Evolutionary conservation across 208 protist genomes (phyloP).

Genomic region (Trypanosoma rangeli): DNA sequence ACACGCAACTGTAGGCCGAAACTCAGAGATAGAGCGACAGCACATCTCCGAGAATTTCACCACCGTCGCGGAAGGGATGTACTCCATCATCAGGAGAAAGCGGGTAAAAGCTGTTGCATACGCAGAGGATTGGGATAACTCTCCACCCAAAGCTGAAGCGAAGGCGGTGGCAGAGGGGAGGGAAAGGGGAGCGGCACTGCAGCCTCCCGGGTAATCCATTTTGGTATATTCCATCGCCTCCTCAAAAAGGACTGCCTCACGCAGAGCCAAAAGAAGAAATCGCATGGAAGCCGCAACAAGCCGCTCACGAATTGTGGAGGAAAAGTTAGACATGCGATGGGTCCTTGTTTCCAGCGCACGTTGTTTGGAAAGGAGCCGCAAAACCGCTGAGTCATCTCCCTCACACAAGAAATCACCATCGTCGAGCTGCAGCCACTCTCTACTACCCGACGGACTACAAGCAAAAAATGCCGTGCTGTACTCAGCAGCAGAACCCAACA

Average conservation of each 20-base stretch:
- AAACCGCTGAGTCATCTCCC: not conserved
- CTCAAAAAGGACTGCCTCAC: constrained; percentile 13
- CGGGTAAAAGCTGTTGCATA: constrained; percentile 43
- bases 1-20: not conserved
- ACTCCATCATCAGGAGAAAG: constrained; percentile 44
- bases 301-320: constrained; percentile 20
- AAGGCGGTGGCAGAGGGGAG: too few relatives aligned
- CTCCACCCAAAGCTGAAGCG: not conserved
- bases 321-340: not conserved
- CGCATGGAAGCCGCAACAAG: constrained; percentile 35
- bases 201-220: not conserved
- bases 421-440: not conserved
- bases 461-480: not conserved
- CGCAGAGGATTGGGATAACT: constrained; percentile 30
- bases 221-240: not conserved
- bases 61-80: constrained; percentile 26
- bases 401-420: not conserved
- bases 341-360: not conserved
- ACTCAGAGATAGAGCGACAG: constrained; percentile 3
- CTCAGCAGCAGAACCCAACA: not conserved
- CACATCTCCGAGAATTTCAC: constrained; percentile 9
- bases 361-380: not conserved
- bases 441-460: not conserved
- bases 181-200: not conserved
- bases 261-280: constrained; percentile 31